A percentile compares a stretch with the other conserved stretches of the same genome.
Conservation (phyloP, 495 filamentous ascomycete species). For the Glutinoglossum americanum region DNA sequence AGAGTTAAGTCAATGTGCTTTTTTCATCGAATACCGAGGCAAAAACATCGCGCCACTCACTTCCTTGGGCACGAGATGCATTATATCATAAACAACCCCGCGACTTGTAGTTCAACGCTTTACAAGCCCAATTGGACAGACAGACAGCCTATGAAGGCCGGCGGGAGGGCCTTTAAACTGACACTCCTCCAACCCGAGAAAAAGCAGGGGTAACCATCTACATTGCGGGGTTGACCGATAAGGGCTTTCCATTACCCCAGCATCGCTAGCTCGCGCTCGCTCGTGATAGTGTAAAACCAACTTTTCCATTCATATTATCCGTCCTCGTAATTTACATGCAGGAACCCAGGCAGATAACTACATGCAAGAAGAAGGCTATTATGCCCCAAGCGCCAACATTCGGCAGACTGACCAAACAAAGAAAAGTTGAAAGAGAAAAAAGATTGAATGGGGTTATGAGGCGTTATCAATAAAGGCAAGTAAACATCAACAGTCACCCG, state of each 20-base stretch:
- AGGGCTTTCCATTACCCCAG: background rate
- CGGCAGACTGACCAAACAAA: background rate
- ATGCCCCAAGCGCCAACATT: background rate
- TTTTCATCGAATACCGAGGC: background rate
- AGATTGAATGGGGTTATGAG: too few relatives aligned
- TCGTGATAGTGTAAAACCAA: background rate
- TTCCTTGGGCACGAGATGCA: slow-evolving; percentile 80
- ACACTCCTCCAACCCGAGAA: background rate
- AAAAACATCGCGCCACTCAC: slow-evolving; percentile 24
- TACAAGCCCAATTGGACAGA: background rate
- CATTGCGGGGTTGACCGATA: slow-evolving; percentile 1
- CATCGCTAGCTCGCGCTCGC: background rate
- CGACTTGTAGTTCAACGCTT: background rate
- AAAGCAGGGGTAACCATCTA: background rate
- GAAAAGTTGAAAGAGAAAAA: background rate
- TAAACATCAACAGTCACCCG: too few relatives aligned
- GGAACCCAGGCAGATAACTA: background rate
- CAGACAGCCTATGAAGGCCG: background rate
- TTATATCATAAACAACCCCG: slow-evolving; percentile 12
- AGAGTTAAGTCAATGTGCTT: background rate
- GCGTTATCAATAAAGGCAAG: background rate
- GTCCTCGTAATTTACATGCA: background rate
- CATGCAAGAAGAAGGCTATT: background rate
- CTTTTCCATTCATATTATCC: background rate
- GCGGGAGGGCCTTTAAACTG: background rate